Percentiles rank a stretch among this genome's conserved stretches.
phyloP scores from a whole-genome alignment of 441 rosid species.

The Populus hybrid region DNA sequence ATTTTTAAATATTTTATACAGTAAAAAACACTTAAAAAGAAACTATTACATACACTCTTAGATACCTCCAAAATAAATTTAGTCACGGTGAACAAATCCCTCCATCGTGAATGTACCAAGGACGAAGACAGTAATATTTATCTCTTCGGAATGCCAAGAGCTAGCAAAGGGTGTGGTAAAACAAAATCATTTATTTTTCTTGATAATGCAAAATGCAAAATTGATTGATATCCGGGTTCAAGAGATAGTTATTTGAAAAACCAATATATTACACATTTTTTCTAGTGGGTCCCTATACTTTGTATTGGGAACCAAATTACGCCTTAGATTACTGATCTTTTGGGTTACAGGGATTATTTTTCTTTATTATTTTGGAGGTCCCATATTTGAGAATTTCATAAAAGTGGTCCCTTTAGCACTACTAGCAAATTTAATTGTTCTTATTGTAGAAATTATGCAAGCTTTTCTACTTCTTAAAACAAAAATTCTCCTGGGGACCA shows the following conservation, averaged over 20 bases:
- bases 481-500: no score
- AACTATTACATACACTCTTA: accelerated
- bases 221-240: neutral
- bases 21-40: no score
- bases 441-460: constrained; percentile 15
- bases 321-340: neutral
- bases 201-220: neutral
- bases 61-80: no score
- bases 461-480: neutral
- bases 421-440: constrained; percentile 18
- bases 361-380: constrained; percentile 1
- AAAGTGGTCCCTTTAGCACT: constrained; percentile 30
- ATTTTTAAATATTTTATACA: accelerated
- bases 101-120: no score
- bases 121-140: no score
- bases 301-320: neutral
- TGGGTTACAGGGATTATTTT: neutral
- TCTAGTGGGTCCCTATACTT: neutral
- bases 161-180: no score
- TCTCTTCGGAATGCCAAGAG: no score
- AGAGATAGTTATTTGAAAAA: neutral
- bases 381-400: neutral
- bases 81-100: no score
- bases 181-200: no score
- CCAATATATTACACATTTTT: neutral